These are phyloP conservation scores for Quercus mongolica DNA, from an alignment of 306 rosid species.

Conservation along the genomic window DNA sequence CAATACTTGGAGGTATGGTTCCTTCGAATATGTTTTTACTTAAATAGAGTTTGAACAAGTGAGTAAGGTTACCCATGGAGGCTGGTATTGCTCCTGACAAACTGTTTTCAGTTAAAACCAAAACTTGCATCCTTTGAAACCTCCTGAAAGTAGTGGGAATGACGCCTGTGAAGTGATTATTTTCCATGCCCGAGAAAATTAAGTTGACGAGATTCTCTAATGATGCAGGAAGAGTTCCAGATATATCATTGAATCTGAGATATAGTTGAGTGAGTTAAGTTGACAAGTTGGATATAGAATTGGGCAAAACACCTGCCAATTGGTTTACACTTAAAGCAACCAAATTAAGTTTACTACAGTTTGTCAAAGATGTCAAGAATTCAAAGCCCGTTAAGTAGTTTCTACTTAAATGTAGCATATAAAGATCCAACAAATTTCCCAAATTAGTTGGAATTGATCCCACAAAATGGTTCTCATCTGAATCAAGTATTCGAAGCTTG, in stretches of 20 bases:
- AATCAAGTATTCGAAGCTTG: background rate
- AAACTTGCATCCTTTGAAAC: slow-evolving; percentile 5
- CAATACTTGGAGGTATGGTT: too few relatives aligned
- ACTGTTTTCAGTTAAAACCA: too few relatives aligned
- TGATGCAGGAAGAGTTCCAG: slow-evolving; percentile 18
- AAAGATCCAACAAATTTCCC: slow-evolving; percentile 11
- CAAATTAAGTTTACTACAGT: slow-evolving; percentile 24
- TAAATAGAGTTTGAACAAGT: fast-evolving
- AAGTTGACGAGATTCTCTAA: slow-evolving; percentile 20
- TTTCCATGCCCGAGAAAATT: background rate
- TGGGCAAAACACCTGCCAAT: slow-evolving; percentile 35
- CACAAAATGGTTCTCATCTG: background rate
- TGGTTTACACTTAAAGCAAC: too few relatives aligned
- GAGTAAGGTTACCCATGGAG: too few relatives aligned
- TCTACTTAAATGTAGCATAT: too few relatives aligned
- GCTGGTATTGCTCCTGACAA: slow-evolving; percentile 18
- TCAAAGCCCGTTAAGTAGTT: too few relatives aligned
- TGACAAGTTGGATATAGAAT: slow-evolving; percentile 28
- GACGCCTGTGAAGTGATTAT: slow-evolving; percentile 1
- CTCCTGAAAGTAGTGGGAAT: slow-evolving; percentile 22
- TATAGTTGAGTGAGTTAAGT: too few relatives aligned
- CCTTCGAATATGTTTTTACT: fast-evolving
- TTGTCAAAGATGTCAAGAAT: too few relatives aligned
- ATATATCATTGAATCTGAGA: slow-evolving; percentile 21
- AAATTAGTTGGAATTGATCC: slow-evolving; percentile 21